phyloP scores from a whole-genome alignment of 2,329 filamentous ascomycete genomes.

The Sphaerulina populicola region DNA sequence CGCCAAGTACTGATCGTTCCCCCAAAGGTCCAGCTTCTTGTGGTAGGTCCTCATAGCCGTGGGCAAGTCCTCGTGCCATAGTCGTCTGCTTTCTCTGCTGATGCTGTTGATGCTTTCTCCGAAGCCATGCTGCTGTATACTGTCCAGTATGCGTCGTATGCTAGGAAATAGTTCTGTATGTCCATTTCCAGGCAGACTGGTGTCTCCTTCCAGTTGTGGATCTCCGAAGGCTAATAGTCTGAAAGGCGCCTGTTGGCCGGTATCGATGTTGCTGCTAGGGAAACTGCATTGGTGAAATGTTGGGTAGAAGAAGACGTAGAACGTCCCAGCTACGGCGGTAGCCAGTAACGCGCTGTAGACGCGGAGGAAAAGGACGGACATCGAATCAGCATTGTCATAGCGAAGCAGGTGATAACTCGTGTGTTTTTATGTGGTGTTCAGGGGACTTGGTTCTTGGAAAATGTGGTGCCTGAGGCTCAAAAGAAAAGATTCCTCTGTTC shows the following conservation, averaged over 20 bases:
- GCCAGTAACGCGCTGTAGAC: conserved; percentile 50
- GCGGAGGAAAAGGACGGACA: conserved; percentile 39
- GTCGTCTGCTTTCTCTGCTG: conserved; percentile 17
- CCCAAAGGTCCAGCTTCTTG: conserved; percentile 79
- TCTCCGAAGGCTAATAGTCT: conserved; percentile 81
- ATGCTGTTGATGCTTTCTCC: conserved; percentile 7
- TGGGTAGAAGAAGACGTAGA: conserved; percentile 84
- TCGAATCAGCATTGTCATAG: conserved; percentile 2
- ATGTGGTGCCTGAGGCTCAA: too few relatives aligned
- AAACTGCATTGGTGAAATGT: conserved; percentile 73
- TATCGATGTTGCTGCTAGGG: conserved; percentile 39
- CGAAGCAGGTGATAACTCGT: neutral
- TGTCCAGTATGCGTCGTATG: conserved; percentile 25
- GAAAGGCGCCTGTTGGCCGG: conserved; percentile 56
- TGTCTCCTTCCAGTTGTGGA: conserved; percentile 88
- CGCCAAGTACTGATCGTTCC: conserved; percentile 89
- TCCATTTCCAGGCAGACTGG: conserved; percentile 56
- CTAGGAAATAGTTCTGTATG: conserved; percentile 39
- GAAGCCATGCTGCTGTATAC: conserved; percentile 9
- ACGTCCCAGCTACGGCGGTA: conserved; percentile 59
- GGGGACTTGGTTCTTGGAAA: too few relatives aligned
- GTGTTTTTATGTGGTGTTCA: too few relatives aligned
- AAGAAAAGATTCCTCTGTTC: too few relatives aligned
- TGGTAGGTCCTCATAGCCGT: conserved; percentile 57
- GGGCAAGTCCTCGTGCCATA: conserved; percentile 52